These are phyloP conservation scores for Mucor mucedo DNA, from an alignment of 371 early-diverging fungal genomes.

Conservation along the genomic window DNA sequence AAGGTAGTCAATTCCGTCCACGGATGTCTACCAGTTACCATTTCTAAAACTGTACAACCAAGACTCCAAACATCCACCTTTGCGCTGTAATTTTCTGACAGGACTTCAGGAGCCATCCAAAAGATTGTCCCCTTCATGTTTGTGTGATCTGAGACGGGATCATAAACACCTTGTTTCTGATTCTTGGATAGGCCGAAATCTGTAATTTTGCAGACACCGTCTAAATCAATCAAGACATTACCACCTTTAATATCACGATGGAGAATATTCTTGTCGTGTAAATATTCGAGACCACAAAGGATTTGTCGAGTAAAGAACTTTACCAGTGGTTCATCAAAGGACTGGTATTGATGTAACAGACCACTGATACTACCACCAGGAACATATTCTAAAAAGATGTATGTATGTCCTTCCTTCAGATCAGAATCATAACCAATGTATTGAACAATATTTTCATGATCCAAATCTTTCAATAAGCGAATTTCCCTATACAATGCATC, in stretches of 20 bases:
- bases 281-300: conserved; percentile 86
- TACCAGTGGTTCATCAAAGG: conserved; percentile 77
- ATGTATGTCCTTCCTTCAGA: conserved; percentile 67
- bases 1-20: conserved; percentile 86
- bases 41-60: conserved; percentile 95
- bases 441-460: conserved; percentile 91
- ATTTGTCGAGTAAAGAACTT: conserved; percentile 86
- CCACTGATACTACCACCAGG: conserved; percentile 94
- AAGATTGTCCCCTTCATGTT: conserved; percentile 47
- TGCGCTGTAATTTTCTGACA: conserved; percentile 77
- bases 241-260: conserved; percentile 96
- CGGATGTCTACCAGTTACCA: conserved; percentile 93
- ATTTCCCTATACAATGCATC: conserved; percentile 40
- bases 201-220: conserved; percentile 90
- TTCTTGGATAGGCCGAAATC: conserved; percentile 97
- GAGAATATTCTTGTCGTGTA: conserved; percentile 92
- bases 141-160: conserved; percentile 19
- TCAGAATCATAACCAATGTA: conserved; percentile 73
- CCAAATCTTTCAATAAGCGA: conserved; percentile 58
- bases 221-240: conserved; percentile 86
- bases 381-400: conserved; percentile 96
- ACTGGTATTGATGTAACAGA: conserved; percentile 74
- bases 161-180: conserved; percentile 30
- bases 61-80: conserved; percentile 90
- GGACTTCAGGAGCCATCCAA: conserved; percentile 95